A percentile compares a stretch with the other conserved stretches of the same genome.
Evolutionary conservation across 345 rosid species (phyloP).

Genomic region (Lepidium didymum): DNA sequence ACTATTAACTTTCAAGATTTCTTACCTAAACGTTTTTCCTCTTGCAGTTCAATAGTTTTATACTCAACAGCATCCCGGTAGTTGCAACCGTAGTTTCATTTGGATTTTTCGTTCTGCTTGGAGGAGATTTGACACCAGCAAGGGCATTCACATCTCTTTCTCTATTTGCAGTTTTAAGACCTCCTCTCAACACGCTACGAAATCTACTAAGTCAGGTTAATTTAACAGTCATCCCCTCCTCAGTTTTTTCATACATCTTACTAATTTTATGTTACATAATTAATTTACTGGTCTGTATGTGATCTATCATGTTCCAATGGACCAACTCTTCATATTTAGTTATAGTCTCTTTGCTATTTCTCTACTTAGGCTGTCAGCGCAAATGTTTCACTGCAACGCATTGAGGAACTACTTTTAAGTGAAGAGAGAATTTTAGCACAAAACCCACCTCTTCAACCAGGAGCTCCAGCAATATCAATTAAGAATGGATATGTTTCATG

Average conservation of each 20-base stretch:
- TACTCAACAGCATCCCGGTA: constrained; percentile 82
- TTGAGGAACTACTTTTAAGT: constrained; percentile 75
- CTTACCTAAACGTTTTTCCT: constrained; percentile 1
- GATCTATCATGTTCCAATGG: not conserved
- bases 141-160: constrained; percentile 97
- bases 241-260: not conserved
- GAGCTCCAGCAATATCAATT: constrained; percentile 71
- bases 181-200: constrained; percentile 79
- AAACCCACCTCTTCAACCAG: constrained; percentile 75
- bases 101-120: constrained; percentile 82
- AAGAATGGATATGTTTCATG: constrained; percentile 79
- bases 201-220: constrained; percentile 80
- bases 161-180: constrained; percentile 67
- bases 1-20: not conserved
- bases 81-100: constrained; percentile 80
- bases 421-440: constrained; percentile 73
- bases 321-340: not conserved
- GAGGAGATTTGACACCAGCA: constrained; percentile 92
- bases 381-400: constrained; percentile 79
- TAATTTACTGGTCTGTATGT: not conserved
- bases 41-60: constrained; percentile 77
- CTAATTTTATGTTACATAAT: not conserved
- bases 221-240: not conserved
- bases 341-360: not conserved
- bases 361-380: constrained; percentile 72